A percentile compares a stretch with the other conserved stretches of the same genome.
Conservation (phyloP, 2,329 filamentous ascomycete genomes). For the Monilinia aucupariae region DNA sequence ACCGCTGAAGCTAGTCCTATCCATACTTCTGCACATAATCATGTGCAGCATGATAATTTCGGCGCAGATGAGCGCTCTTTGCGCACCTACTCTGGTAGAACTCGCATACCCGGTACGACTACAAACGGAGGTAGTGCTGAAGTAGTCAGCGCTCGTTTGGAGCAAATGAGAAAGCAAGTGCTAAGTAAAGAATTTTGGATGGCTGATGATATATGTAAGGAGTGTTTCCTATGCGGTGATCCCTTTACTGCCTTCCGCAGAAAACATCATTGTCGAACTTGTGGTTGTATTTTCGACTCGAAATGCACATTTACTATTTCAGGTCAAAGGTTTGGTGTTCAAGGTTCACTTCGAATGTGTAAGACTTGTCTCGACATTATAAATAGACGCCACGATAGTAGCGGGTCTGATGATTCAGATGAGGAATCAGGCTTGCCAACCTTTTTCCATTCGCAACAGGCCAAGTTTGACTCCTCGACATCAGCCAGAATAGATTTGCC, state of each 20-base stretch:
- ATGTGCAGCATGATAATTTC: conserved; percentile 53
- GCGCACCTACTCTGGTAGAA: conserved; percentile 42
- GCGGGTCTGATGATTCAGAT: conserved; percentile 78
- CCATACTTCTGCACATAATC: conserved; percentile 54
- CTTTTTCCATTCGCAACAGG: conserved; percentile 53
- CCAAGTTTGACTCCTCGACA: conserved; percentile 40
- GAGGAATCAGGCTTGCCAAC: conserved; percentile 64
- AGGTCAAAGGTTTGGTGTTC: conserved; percentile 80
- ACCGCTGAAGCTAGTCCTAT: conserved; percentile 53
- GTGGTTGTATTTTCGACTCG: conserved; percentile 97
- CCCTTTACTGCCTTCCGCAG: conserved; percentile 89
- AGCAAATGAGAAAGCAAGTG: conserved; percentile 77
- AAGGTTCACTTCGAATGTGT: conserved; percentile 80
- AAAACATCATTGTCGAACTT: conserved; percentile 93
- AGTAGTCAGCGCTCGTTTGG: conserved; percentile 54
- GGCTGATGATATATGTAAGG: conserved; percentile 96
- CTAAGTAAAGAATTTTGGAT: conserved; percentile 98
- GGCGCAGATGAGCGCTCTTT: conserved; percentile 38
- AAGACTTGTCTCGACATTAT: conserved; percentile 90
- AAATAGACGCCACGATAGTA: conserved; percentile 81
- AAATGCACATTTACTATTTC: conserved; percentile 92
- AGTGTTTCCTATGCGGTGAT: conserved; percentile 88
- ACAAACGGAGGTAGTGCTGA: conserved; percentile 53
- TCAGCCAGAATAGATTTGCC: conserved; percentile 39
- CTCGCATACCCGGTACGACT: conserved; percentile 52